Evolutionary conservation across 2,329 filamentous ascomycete species (phyloP), one percentile per base, ranked within the genome.

Genomic region (Curvularia lunata): DNA sequence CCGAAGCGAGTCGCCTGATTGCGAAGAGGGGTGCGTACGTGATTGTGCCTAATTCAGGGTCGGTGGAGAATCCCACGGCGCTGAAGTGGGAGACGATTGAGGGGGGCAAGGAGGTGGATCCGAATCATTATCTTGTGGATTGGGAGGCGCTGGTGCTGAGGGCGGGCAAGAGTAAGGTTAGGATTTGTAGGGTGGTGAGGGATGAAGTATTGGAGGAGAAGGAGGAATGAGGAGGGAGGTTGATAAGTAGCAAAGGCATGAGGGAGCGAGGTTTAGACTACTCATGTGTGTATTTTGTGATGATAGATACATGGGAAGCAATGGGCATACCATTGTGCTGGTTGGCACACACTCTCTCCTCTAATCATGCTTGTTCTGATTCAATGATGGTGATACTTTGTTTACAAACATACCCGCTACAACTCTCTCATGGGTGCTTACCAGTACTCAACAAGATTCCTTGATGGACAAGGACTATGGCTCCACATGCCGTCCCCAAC

Each of bases 51-150:
- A 77, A 61, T 75, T 82, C 52, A 77, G 86, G 75, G 68, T 73
- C 32, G 75, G 80, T 50, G 4, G 72, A 71, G 8, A 62, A 65
- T 1, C 70, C 71, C 2, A 64, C 65, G 0, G 83, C 80, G 16
- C 82, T 92, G 25, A 79, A 82, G 25, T 92, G 87, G 80, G 84
- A 82, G 8, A 82, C 84, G 1, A 83, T 91, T n/a, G 85, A 86
- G 70, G 76, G 82, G 21, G 87, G 86, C 82, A 83, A 80, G 64
- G 79, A 81, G 0, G 75, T 80, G 23, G 84, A 88, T 52, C 88
- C 86, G 0, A 69, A 80, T 56, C 84, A 85, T 54, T 90, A 80
- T 52, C 72, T 86, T 34, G 83, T 91, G 18, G 84, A 87, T 59
- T 84, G 76, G 27, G 76, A 81, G 1, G 69, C 84, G 2, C 63